Evolutionary conservation across 306 rosid genomes (phyloP), one percentile per base, ranked within the genome.

Genomic region (Trifolium subterraneum): DNA sequence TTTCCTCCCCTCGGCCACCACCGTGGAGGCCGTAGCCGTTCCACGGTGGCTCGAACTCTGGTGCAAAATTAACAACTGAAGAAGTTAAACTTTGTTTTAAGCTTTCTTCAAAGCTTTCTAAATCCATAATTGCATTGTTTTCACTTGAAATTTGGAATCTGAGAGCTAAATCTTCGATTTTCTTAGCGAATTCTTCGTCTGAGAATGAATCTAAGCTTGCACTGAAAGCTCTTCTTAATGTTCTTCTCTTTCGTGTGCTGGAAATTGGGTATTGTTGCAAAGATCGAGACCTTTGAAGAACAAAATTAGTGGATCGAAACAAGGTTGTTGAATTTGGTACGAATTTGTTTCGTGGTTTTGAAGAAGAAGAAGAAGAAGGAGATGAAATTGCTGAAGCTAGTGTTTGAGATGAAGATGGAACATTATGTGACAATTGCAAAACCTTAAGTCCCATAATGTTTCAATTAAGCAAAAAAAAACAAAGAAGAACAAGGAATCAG

Each of bases 141-240:
- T 75, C 82, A 1, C 50, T 77, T 0, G 89, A 78, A 3, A 79
- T 48, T 41, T 92, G 93, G 80, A 90, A 95, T 47, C 88, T 76
- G 13, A 90, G 78, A 0, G 96, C 85, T 35, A 92, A 66, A 47
- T 95, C 98, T 29, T 87, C 92, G 19, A 92, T 87, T 64, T 85
- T 86, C 87, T 84, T 88, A 0, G 87, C 85, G 79, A 92, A 95
- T 52, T 92, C 96, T 25, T 95, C 99, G 18, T 90, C 97, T 1
- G 98, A 88, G 61, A 87, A 90, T 0, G 87, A 80, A 18, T 86
- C 86, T 11, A 86, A 70, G 81, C 83, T 83, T 13, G 93, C 96
- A 64, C 91, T 87, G 84, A 85, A 88, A 10, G 86, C 77, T 19
- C 93, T 86, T 47, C 63, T 79, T 1, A 84, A 8, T 2, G 80